Percentiles rank a stretch among this genome's conserved stretches.
Evolutionary conservation across 352 stramenopile genomes (phyloP).

Genomic region (Pythium brachiatum): DNA sequence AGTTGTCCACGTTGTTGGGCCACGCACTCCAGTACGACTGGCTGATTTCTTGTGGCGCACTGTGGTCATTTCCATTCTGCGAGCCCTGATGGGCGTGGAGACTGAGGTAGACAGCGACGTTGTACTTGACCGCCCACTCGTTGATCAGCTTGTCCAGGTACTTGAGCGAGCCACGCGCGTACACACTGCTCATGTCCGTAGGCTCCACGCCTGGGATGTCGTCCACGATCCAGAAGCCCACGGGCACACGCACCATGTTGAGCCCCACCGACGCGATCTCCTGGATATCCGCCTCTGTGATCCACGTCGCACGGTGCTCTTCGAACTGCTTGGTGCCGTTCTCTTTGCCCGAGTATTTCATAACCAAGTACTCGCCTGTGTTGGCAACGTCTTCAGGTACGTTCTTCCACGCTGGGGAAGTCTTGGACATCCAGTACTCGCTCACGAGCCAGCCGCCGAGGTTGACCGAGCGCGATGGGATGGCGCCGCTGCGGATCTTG

Average conservation of each 20-base stretch:
- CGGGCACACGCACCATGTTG: constrained; percentile 29
- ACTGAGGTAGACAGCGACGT: constrained; percentile 53
- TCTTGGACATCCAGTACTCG: constrained; percentile 53
- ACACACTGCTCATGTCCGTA: constrained; percentile 6
- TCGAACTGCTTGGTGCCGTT: not conserved
- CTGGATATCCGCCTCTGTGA: constrained; percentile 24
- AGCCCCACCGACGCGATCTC: constrained; percentile 33
- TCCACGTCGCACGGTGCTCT: constrained; percentile 25
- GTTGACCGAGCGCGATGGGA: constrained; percentile 45
- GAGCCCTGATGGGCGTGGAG: constrained; percentile 52
- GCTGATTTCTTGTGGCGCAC: constrained; percentile 19
- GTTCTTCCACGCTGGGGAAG: constrained; percentile 59
- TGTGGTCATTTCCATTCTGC: constrained; percentile 61
- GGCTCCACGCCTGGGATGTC: constrained; percentile 10
- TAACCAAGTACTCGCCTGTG: constrained; percentile 23
- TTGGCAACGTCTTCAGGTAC: constrained; percentile 16
- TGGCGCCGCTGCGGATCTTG: constrained; percentile 23
- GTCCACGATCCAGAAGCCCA: constrained; percentile 58
- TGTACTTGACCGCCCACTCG: constrained; percentile 48
- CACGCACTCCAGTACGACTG: constrained; percentile 25
- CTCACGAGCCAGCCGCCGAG: constrained; percentile 37
- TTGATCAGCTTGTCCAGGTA: constrained; percentile 61
- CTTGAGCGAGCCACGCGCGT: constrained; percentile 30
- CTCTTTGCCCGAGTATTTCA: not conserved
- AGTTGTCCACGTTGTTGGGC: constrained; percentile 31